phyloP scores from a whole-genome alignment of 1,139 yeast species.

The Suhomyces guaymorum region DNA sequence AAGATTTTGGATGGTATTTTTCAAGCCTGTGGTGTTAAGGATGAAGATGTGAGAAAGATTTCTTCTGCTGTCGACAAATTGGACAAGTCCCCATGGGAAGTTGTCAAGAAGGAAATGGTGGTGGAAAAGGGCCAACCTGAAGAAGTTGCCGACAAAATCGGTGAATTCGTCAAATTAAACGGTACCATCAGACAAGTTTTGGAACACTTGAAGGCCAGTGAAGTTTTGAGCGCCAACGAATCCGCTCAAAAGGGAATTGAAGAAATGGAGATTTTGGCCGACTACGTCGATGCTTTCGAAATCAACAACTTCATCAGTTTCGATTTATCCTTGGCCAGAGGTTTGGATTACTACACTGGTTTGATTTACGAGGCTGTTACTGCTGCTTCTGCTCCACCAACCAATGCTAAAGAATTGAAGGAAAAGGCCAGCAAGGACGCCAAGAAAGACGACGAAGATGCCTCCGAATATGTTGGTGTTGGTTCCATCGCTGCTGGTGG shows the following conservation, averaged over 20 bases:
- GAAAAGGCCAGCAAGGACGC: conserved; percentile 46
- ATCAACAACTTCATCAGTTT: conserved; percentile 68
- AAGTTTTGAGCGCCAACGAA: conserved; percentile 58
- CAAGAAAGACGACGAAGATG: conserved; percentile 61
- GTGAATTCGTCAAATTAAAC: conserved; percentile 81
- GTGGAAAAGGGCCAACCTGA: conserved; percentile 87
- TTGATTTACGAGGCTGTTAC: conserved; percentile 95
- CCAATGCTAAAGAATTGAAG: conserved; percentile 66
- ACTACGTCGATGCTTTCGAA: conserved; percentile 78
- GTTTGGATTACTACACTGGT: conserved; percentile 96
- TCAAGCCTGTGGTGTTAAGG: conserved; percentile 91
- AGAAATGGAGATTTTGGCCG: conserved; percentile 75
- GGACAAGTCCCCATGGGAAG: conserved; percentile 95
- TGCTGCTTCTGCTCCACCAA: conserved; percentile 91
- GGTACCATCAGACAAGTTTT: conserved; percentile 77
- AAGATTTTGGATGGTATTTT: conserved; percentile 94
- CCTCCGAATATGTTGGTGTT: conserved; percentile 94
- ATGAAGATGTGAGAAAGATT: conserved; percentile 88
- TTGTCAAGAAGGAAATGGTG: conserved; percentile 86
- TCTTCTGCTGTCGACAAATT: conserved; percentile 95
- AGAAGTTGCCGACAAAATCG: conserved; percentile 89
- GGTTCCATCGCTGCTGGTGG: conserved; percentile 99
- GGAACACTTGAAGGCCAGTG: conserved; percentile 55
- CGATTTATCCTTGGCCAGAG: conserved; percentile 94
- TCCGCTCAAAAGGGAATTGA: conserved; percentile 78